These are phyloP conservation scores for Venturia effusa DNA, from an alignment of 2,329 filamentous ascomycete species.

Conservation along the genomic window DNA sequence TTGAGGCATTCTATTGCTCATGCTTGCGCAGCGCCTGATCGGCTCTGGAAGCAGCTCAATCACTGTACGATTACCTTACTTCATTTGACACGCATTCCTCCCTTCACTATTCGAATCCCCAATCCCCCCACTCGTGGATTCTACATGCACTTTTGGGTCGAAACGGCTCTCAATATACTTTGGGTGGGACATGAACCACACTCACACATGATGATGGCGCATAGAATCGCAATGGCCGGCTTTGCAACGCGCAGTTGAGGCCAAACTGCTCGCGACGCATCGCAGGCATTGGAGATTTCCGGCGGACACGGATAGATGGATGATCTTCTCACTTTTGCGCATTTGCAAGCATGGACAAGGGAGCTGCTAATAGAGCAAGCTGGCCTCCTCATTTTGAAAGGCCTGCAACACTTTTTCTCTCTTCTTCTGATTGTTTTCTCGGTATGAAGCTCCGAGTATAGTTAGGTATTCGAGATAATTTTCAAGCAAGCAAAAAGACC, in stretches of 20 bases:
- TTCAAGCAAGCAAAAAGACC: background rate
- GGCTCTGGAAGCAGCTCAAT: background rate
- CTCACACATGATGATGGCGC: background rate
- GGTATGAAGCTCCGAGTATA: slow-evolving; percentile 3
- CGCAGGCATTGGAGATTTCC: background rate
- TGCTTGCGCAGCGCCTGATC: background rate
- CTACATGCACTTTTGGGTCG: background rate
- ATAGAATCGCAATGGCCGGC: background rate
- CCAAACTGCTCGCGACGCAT: background rate
- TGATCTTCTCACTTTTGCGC: background rate
- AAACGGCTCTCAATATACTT: background rate
- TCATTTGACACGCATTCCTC: background rate
- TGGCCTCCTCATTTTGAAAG: background rate
- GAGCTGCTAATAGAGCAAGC: background rate
- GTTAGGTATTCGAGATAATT: slow-evolving; percentile 3
- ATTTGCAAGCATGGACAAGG: background rate
- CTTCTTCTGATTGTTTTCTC: background rate
- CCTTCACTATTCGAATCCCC: background rate
- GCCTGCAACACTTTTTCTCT: background rate
- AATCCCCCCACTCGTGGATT: background rate
- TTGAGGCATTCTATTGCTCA: background rate
- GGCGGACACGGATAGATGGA: background rate
- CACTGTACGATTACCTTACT: background rate
- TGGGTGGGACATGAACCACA: background rate
- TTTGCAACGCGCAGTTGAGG: background rate